Evolutionary conservation across 73 alveolate species (phyloP).

Genomic region (Paramecium bursaria): DNA sequence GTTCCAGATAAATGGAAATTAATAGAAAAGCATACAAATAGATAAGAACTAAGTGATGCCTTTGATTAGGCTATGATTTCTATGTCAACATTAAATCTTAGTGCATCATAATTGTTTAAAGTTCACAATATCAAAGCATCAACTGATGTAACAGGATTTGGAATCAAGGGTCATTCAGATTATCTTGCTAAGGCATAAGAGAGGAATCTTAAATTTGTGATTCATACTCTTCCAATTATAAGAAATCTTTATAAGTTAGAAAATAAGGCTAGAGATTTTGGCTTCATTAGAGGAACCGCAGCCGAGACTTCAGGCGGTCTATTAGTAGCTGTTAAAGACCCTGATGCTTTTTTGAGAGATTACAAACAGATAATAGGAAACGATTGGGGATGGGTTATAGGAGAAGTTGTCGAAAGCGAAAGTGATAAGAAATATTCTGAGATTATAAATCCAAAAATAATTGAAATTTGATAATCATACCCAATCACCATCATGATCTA

Average conservation of each 20-base stretch:
- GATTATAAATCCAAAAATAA: too few relatives aligned
- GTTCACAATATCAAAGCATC: conserved; percentile 90
- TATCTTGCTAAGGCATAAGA: conserved; percentile 89
- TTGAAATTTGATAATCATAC: too few relatives aligned
- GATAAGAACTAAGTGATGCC: conserved; percentile 71
- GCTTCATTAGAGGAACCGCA: conserved; percentile 78
- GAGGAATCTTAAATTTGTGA: conserved; percentile 73
- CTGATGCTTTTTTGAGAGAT: conserved; percentile 27
- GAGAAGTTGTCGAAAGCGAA: conserved; percentile 16
- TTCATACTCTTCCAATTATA: conserved; percentile 80
- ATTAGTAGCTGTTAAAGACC: conserved; percentile 60
- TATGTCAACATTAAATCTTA: conserved; percentile 83
- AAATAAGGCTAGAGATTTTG: conserved; percentile 68
- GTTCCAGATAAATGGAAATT: conserved; percentile 72
- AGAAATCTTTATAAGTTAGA: conserved; percentile 71
- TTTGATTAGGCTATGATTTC: conserved; percentile 73
- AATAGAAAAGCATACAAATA: conserved; percentile 58
- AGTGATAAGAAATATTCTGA: neutral
- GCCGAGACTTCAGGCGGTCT: conserved; percentile 98
- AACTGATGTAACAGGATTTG: conserved; percentile 99
- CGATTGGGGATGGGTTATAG: conserved; percentile 63
- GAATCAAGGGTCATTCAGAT: conserved; percentile 97
- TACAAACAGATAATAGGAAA: conserved; percentile 7
- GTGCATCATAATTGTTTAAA: conserved; percentile 81
- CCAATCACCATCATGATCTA: conserved; percentile 67